Conservation (phyloP, 257 asterid genomes). For the Asclepias syriaca region DNA sequence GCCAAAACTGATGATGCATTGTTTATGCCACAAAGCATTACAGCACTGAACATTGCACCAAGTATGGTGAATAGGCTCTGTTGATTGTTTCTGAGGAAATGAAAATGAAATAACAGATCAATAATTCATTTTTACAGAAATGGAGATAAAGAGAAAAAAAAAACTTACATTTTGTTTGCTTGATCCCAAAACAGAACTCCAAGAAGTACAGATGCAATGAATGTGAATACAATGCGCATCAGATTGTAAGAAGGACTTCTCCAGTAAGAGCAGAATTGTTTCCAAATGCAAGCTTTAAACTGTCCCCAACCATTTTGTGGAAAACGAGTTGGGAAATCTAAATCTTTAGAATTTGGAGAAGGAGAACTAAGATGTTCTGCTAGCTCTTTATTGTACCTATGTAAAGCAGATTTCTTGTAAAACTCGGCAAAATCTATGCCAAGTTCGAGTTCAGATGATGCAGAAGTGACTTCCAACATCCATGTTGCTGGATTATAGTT, state of each 20-base stretch:
- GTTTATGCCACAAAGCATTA: slow-evolving; percentile 43
- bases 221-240: slow-evolving; percentile 13
- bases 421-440: slow-evolving; percentile 28
- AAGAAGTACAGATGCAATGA: slow-evolving; percentile 14
- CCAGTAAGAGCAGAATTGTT: slow-evolving; percentile 29
- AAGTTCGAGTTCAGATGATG: slow-evolving; percentile 28
- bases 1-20: slow-evolving; percentile 40
- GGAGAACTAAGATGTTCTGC: slow-evolving; percentile 11
- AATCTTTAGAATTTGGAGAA: slow-evolving; percentile 13
- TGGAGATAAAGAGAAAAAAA: too few species aligned
- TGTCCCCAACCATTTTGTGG: slow-evolving; percentile 25
- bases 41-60: slow-evolving; percentile 36
- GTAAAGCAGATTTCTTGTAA: slow-evolving; percentile 20
- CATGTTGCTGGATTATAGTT: slow-evolving; percentile 34
- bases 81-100: slow-evolving; percentile 32
- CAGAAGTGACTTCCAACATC: slow-evolving; percentile 31
- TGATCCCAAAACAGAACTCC: slow-evolving; percentile 21
- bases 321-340: slow-evolving; percentile 20
- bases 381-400: slow-evolving; percentile 21
- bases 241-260: slow-evolving; percentile 34
- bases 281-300: slow-evolving; percentile 24
- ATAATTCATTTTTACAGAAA: background rate
- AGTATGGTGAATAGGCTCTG: slow-evolving; percentile 44
- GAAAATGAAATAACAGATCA: too few species aligned
- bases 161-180: slow-evolving; percentile 21